Evolutionary conservation across 805 yeast genomes (phyloP).

Genomic region (Yarrowia divulgata): DNA sequence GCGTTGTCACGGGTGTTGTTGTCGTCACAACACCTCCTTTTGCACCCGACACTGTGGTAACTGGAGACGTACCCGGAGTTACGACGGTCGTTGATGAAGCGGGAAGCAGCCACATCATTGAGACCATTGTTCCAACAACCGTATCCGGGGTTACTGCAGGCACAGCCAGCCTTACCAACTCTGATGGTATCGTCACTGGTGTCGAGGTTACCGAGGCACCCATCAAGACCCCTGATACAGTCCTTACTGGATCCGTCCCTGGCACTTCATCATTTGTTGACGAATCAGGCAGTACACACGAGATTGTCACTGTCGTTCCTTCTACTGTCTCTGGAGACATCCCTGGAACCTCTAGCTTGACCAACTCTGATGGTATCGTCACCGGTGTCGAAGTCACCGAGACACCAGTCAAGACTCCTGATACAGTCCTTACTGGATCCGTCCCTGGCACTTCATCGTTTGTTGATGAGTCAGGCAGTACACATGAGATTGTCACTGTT

Average conservation of each 20-base stretch:
- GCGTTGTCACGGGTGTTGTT: background rate
- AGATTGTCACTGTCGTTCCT: background rate
- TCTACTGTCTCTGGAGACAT: background rate
- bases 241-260: background rate
- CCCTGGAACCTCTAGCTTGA: background rate
- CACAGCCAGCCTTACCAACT: background rate
- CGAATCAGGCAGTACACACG: background rate
- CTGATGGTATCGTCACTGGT: background rate
- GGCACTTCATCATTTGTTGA: background rate
- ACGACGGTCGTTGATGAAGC: background rate
- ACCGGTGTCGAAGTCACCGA: conserved; percentile 7
- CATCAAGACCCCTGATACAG: background rate
- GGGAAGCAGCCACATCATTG: background rate
- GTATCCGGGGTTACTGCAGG: background rate
- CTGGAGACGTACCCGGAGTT: background rate
- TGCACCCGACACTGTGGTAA: background rate
- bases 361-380: background rate
- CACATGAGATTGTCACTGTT: background rate
- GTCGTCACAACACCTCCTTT: background rate
- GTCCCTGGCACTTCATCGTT: background rate
- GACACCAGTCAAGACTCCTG: background rate
- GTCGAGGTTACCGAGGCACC: background rate
- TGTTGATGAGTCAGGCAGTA: background rate
- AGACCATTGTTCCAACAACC: conserved; percentile 1
- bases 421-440: background rate